These are phyloP conservation scores for Psidium guajava DNA, from an alignment of 345 rosid species.

Conservation along the genomic window DNA sequence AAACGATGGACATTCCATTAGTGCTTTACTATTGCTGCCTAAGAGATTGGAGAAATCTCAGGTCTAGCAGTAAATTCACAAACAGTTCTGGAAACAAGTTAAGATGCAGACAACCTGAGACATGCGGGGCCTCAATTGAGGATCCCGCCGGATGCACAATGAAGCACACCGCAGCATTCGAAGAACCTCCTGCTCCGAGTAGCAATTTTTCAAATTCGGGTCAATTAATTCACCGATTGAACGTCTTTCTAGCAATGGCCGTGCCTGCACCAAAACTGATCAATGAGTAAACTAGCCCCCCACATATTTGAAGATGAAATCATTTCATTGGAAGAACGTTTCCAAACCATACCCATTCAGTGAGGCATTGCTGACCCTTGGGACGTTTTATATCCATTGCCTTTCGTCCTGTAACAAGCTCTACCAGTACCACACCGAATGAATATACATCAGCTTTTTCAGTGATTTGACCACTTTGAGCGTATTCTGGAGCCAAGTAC, in stretches of 20 bases:
- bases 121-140: slow-evolving; percentile 82
- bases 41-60: not conserved
- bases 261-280: slow-evolving; percentile 42
- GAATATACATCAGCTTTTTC: slow-evolving; percentile 97
- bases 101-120: slow-evolving; percentile 53
- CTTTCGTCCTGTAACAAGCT: slow-evolving; percentile 93
- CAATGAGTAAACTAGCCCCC: not conserved
- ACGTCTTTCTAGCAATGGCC: slow-evolving; percentile 68
- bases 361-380: slow-evolving; percentile 85
- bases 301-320: not conserved
- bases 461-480: slow-evolving; percentile 94
- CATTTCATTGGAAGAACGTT: not conserved
- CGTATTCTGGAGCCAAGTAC: slow-evolving; percentile 95
- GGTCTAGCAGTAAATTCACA: not conserved
- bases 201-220: slow-evolving; percentile 48
- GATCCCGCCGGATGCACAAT: slow-evolving; percentile 80
- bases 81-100: not conserved
- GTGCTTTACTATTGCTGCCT: not conserved
- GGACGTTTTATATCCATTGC: slow-evolving; percentile 90
- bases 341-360: slow-evolving; percentile 70
- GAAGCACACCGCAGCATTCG: slow-evolving; percentile 87
- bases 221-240: slow-evolving; percentile 70
- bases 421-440: slow-evolving; percentile 86
- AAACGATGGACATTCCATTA: not conserved
- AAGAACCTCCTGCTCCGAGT: slow-evolving; percentile 53